Evolutionary conservation across 352 stramenopile genomes (phyloP).

Genomic region (Phytophthora sansomeana): DNA sequence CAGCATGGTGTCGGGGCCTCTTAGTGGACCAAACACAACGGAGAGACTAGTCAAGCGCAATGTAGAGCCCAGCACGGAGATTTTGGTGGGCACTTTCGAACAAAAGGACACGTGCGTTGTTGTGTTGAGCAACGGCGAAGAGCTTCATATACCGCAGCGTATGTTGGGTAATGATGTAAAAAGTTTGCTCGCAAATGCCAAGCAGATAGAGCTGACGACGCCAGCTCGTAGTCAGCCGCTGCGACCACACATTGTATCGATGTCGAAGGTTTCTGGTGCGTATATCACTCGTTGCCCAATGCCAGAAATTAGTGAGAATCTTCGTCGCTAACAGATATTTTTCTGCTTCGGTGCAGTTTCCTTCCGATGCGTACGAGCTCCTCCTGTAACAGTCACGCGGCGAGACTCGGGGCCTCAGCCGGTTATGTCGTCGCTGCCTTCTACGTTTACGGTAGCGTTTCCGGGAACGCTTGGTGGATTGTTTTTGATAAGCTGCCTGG

Average conservation of each 20-base stretch:
- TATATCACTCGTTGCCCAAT: neutral
- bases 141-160: constrained; percentile 64
- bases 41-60: constrained; percentile 76
- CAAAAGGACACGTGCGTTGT: constrained; percentile 74
- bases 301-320: neutral
- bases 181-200: constrained; percentile 49
- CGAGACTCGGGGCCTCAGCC: constrained; percentile 54
- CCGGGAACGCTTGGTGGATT: constrained; percentile 69
- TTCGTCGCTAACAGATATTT: constrained; percentile 6
- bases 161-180: constrained; percentile 52
- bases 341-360: constrained; percentile 40
- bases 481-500: constrained; percentile 78
- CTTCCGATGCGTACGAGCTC: constrained; percentile 54
- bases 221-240: constrained; percentile 53
- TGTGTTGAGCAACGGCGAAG: constrained; percentile 78
- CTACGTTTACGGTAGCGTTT: constrained; percentile 72
- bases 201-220: constrained; percentile 68
- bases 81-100: constrained; percentile 59
- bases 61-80: constrained; percentile 58
- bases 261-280: constrained; percentile 66
- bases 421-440: constrained; percentile 51
- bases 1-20: constrained; percentile 55
- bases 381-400: constrained; percentile 45
- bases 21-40: constrained; percentile 27
- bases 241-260: constrained; percentile 61